Conservation (phyloP, 1,139 yeast species). For the Sugiyamaella paludigena region DNA sequence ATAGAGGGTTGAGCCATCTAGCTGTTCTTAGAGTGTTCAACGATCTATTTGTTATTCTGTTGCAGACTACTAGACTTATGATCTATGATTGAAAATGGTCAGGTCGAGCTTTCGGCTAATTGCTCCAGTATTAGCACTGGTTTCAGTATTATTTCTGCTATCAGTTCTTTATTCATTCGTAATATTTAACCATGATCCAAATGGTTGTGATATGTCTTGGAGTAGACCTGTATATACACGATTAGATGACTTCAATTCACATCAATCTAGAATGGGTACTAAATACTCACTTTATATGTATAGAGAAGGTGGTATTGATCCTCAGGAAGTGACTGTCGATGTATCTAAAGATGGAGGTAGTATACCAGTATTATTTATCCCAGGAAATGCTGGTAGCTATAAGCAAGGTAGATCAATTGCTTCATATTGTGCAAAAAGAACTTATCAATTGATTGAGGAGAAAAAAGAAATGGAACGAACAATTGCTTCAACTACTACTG, state of each 20-base stretch:
- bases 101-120: constrained; percentile 11
- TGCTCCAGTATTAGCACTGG: constrained; percentile 7
- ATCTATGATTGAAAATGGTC: neutral
- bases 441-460: constrained; percentile 42
- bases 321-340: constrained; percentile 35
- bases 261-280: constrained; percentile 69
- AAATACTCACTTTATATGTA: constrained; percentile 81
- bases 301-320: constrained; percentile 55
- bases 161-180: constrained; percentile 3
- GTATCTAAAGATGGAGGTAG: constrained; percentile 47
- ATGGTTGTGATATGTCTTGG: constrained; percentile 24
- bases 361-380: constrained; percentile 85
- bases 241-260: constrained; percentile 50
- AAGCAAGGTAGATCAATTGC: constrained; percentile 92
- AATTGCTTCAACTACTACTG: constrained; percentile 1
- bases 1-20: too few relatives aligned
- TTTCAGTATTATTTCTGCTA: constrained; percentile 4
- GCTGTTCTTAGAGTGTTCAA: too few relatives aligned
- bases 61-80: too few relatives aligned
- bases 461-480: constrained; percentile 4
- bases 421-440: constrained; percentile 54
- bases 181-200: constrained; percentile 18
- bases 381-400: constrained; percentile 96
- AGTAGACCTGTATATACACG: constrained; percentile 14
- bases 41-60: too few relatives aligned